phyloP scores from a whole-genome alignment of 2,329 filamentous ascomycete genomes.

The Neopestalotiopsis sp. region DNA sequence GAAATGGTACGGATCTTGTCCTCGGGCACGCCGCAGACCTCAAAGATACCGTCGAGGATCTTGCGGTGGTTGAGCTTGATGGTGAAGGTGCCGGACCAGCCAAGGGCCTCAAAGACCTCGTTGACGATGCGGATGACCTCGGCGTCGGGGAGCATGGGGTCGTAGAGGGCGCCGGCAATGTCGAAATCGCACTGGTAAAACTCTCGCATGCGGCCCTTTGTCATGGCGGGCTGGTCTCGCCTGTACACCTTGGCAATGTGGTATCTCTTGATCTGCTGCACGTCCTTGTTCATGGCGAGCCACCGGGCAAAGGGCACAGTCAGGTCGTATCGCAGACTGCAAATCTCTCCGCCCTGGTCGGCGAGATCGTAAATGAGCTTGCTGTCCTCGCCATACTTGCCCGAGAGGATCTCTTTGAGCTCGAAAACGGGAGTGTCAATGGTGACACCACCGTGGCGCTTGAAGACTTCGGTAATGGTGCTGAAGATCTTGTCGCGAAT shows the following conservation, averaged over 20 bases:
- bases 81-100: conserved; percentile 71
- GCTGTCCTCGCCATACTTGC: conserved; percentile 52
- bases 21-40: conserved; percentile 76
- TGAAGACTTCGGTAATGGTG: conserved; percentile 48
- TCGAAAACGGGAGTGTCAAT: conserved; percentile 79
- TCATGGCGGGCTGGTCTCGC: conserved; percentile 78
- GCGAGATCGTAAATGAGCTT: conserved; percentile 79
- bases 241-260: conserved; percentile 83
- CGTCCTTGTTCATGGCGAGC: conserved; percentile 75
- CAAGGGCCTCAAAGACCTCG: conserved; percentile 75
- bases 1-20: conserved; percentile 78
- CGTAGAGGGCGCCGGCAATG: conserved; percentile 72
- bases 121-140: conserved; percentile 74
- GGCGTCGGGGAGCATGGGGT: conserved; percentile 77
- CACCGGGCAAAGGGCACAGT: conserved; percentile 80
- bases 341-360: conserved; percentile 83
- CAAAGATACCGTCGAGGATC: conserved; percentile 78
- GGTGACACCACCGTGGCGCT: conserved; percentile 72
- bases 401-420: conserved; percentile 75
- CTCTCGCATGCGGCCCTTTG: conserved; percentile 78
- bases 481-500: conserved; percentile 81
- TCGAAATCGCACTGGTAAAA: conserved; percentile 86
- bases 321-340: conserved; percentile 81
- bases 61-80: conserved; percentile 85
- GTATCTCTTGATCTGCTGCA: conserved; percentile 76